Base-by-base conservation (phyloP, 768 basidiomycete species). In the Phylloporus rhodoxanthus region DNA sequence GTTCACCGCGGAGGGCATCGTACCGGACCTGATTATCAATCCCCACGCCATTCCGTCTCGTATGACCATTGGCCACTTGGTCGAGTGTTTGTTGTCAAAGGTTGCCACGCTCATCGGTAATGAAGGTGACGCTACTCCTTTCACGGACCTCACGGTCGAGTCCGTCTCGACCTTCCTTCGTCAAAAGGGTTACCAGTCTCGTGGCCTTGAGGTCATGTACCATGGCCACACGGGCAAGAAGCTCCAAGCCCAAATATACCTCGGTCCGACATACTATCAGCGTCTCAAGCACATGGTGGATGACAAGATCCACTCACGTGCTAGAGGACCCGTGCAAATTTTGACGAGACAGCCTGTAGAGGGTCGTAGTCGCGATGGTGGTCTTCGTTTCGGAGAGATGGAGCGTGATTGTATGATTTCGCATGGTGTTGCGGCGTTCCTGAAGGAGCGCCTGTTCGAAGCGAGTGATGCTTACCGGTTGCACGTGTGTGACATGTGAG, bases 321-420 rank as follows among this genome's bases (percentile, higher is more conserved):
- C 96, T 17, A 72, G 96, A 68, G 96, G 96, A 13, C 96, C 96
- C 5, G 91, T 99, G 8, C 96, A 99, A 68, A 99, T 98, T 60
- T 70, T 99, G 60, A 99, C 95, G 28, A 74, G 96, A 43, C 96
- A 99, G 64, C 96, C 96, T 11, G 96, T 99, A 14, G 96, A 99
- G 66, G 96, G 96, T 79, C 81, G 96, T 70, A 92, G 89, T 80
- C 81, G 96, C 72, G 96, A 98, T 64, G 96, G 96, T 75, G 96
- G 96, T 69, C 72, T 99, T 55, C 92, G 96, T 62, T 99, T 99
- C 76, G 96, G 96, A 77, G 96, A 99, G 79, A 99, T 99, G 96
- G 96, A 99, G 66, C 90, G 92, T 68, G 95, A 97, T 80, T 98
- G 96, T 68, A 99, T 99, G 96, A 95, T 99, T 53, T 96, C 96